phyloP scores from a whole-genome alignment of 768 basidiomycete genomes.

The Rickenella mellea region DNA sequence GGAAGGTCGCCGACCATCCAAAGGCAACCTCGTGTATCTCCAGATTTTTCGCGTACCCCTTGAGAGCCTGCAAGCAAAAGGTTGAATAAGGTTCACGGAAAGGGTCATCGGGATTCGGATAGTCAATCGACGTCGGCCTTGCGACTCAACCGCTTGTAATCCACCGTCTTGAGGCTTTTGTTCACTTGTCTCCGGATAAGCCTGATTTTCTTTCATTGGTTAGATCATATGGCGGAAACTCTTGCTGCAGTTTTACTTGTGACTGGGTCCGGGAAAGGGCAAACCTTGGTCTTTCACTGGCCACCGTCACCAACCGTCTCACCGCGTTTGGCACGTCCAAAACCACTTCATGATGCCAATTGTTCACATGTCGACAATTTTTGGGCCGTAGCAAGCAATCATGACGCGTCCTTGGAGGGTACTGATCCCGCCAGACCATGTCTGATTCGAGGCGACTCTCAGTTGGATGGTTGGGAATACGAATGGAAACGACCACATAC shows the following conservation, averaged over 20 bases:
- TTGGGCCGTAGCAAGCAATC: slow-evolving; percentile 56
- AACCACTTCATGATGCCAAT: slow-evolving; percentile 34
- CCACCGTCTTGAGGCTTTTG: too few relatives aligned
- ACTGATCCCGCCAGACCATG: not conserved
- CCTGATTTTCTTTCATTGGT: too few relatives aligned
- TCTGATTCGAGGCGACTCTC: slow-evolving; percentile 13
- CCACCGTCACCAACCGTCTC: slow-evolving; percentile 61
- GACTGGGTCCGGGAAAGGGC: slow-evolving; percentile 75
- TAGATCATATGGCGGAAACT: slow-evolving; percentile 80
- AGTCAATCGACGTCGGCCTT: too few relatives aligned
- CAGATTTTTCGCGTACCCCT: too few relatives aligned
- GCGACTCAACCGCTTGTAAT: too few relatives aligned
- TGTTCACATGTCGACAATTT: slow-evolving; percentile 60
- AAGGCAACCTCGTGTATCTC: too few relatives aligned
- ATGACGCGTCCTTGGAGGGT: slow-evolving; percentile 22
- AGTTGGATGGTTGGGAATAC: slow-evolving; percentile 35
- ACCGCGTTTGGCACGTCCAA: slow-evolving; percentile 63
- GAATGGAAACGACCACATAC: slow-evolving; percentile 52
- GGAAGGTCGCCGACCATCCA: too few relatives aligned
- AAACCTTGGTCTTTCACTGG: slow-evolving; percentile 76
- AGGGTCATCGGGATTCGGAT: too few relatives aligned
- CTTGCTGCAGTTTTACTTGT: slow-evolving; percentile 77
- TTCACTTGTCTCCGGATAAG: too few relatives aligned
- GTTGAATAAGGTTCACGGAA: too few relatives aligned
- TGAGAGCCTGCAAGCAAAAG: too few relatives aligned